Evolutionary conservation across 495 filamentous ascomycete genomes (phyloP).

Genomic region (Xylaria scruposa): DNA sequence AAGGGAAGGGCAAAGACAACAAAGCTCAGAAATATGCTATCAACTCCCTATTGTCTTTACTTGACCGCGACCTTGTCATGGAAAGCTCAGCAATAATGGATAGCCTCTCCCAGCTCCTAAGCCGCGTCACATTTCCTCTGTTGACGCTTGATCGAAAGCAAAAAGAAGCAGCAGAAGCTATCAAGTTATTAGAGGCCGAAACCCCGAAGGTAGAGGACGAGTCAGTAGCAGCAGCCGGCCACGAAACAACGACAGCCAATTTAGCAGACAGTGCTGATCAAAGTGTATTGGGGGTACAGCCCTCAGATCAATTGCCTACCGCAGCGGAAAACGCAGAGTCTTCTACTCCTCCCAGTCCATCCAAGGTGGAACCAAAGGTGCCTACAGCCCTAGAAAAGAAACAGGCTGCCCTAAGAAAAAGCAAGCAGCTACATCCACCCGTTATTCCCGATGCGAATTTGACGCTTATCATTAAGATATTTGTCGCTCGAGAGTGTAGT

Average conservation of each 20-base stretch:
- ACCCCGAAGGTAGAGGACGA: slow-evolving; percentile 39
- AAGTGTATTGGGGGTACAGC: slow-evolving; percentile 26
- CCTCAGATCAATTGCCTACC: slow-evolving; percentile 22
- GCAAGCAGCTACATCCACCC: slow-evolving; percentile 76
- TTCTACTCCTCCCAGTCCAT: slow-evolving; percentile 33
- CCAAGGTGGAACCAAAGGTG: slow-evolving; percentile 46
- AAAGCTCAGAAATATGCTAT: slow-evolving; percentile 88
- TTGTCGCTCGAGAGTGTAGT: slow-evolving; percentile 93
- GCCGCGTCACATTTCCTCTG: slow-evolving; percentile 86
- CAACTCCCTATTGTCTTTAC: slow-evolving; percentile 84
- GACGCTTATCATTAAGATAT: slow-evolving; percentile 90
- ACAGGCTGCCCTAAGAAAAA: slow-evolving; percentile 69
- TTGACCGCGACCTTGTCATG: slow-evolving; percentile 91
- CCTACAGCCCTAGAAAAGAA: slow-evolving; percentile 60
- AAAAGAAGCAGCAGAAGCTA: slow-evolving; percentile 68
- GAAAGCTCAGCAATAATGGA: slow-evolving; percentile 97
- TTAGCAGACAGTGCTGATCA: slow-evolving; percentile 31
- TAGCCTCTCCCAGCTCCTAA: slow-evolving; percentile 82
- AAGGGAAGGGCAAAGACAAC: slow-evolving; percentile 88
- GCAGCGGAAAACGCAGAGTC: slow-evolving; percentile 35
- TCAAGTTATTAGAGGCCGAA: slow-evolving; percentile 60
- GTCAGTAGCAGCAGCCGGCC: slow-evolving; percentile 16
- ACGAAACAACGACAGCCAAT: slow-evolving; percentile 33
- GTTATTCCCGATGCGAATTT: slow-evolving; percentile 89
- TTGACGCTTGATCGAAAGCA: slow-evolving; percentile 82